These are phyloP conservation scores for Umbelopsis isabellina DNA, from an alignment of 192 early-diverging fungal species.

Conservation along the genomic window DNA sequence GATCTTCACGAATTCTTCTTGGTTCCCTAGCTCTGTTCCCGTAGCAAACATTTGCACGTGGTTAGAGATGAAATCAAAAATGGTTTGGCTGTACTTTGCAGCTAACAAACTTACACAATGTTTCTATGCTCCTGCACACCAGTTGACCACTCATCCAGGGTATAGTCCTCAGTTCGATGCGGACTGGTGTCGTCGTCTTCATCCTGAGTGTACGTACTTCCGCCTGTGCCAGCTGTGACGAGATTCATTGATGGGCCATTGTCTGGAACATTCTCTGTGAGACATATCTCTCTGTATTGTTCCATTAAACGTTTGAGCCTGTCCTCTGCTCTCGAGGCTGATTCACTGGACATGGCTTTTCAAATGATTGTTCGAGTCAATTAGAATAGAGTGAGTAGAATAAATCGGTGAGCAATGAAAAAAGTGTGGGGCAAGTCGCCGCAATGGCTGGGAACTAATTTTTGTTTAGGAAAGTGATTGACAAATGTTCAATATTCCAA, in stretches of 20 bases:
- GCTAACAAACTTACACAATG: constrained; percentile 34
- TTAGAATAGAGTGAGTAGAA: no score
- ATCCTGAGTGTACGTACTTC: not conserved
- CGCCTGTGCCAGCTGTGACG: not conserved
- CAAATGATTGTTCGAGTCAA: no score
- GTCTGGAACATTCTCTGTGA: not conserved
- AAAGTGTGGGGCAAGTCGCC: no score
- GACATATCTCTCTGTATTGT: constrained; percentile 16
- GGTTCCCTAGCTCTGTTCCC: constrained; percentile 44
- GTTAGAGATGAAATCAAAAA: not conserved
- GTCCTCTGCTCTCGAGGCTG: constrained; percentile 1
- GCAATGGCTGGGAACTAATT: no score
- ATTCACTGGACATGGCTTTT: not conserved
- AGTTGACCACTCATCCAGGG: constrained; percentile 1
- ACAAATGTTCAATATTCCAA: no score
- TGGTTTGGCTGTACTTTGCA: not conserved
- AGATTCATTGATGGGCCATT: not conserved
- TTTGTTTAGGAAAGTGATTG: no score
- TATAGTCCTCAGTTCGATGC: constrained; percentile 1
- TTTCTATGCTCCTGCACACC: constrained; percentile 33
- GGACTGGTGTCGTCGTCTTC: not conserved
- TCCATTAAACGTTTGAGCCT: constrained; percentile 10
- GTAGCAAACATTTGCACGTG: not conserved
- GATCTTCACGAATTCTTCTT: constrained; percentile 66
- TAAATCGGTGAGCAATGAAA: no score